Conservation (phyloP, 805 yeast species). For the Yarrowia divulgata region DNA sequence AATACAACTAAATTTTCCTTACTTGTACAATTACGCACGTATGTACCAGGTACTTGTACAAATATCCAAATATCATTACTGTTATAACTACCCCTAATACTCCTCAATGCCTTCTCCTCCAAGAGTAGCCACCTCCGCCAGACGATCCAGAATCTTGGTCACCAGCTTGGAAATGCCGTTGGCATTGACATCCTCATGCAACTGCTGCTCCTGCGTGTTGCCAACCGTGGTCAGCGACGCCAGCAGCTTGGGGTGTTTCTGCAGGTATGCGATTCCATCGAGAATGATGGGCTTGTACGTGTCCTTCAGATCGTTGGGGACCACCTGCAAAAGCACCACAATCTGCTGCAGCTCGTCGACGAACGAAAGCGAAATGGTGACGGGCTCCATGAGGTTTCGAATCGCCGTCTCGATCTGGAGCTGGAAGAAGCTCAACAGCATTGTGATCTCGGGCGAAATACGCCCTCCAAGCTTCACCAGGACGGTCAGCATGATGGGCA, state of each 20-base stretch:
- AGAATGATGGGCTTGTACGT: slow-evolving; percentile 53
- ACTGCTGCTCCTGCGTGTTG: slow-evolving; percentile 67
- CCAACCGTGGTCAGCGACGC: slow-evolving; percentile 71
- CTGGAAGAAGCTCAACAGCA: slow-evolving; percentile 67
- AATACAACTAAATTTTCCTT: too few species aligned
- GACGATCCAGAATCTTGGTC: slow-evolving; percentile 19
- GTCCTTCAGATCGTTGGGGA: slow-evolving; percentile 46
- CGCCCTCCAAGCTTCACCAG: slow-evolving; percentile 69
- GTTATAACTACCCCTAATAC: not conserved
- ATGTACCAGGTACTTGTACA: too few species aligned
- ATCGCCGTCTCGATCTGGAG: slow-evolving; percentile 71
- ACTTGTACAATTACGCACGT: too few species aligned
- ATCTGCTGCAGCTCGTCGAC: slow-evolving; percentile 74
- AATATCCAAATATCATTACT: not conserved
- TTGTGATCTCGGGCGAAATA: slow-evolving; percentile 67
- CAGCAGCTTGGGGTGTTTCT: slow-evolving; percentile 86
- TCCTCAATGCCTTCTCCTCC: slow-evolving; percentile 24
- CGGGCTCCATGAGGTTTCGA: slow-evolving; percentile 69
- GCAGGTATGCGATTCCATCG: slow-evolving; percentile 69
- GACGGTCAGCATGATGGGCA: slow-evolving; percentile 69
- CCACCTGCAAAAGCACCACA: slow-evolving; percentile 65
- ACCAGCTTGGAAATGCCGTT: slow-evolving; percentile 22
- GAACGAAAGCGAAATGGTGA: slow-evolving; percentile 57
- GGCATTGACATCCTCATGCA: slow-evolving; percentile 56
- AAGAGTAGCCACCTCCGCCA: slow-evolving; percentile 13